Percentiles rank a stretch among this genome's conserved stretches.
Conservation (phyloP, 257 asterid species). For the Rubia yunnanensis region DNA sequence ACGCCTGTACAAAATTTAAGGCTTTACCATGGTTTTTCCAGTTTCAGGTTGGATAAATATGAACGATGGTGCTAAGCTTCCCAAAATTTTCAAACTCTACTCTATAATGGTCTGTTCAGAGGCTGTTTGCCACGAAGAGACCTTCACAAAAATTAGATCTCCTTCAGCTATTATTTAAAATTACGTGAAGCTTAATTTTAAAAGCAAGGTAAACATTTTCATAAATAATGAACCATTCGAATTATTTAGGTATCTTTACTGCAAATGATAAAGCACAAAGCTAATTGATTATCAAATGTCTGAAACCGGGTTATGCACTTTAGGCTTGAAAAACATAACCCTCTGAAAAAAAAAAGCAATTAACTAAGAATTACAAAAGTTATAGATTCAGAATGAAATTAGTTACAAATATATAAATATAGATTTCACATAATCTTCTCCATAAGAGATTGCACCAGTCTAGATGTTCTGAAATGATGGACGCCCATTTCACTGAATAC, state of each 20-base stretch:
- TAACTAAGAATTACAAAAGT: neutral
- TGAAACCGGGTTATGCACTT: neutral
- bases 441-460: neutral
- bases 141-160: neutral
- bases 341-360: neutral
- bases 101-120: neutral
- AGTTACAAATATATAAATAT: neutral
- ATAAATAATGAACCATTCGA: neutral
- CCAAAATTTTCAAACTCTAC: neutral
- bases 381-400: neutral
- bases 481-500: neutral
- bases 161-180: neutral
- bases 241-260: neutral
- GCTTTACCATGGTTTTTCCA: neutral
- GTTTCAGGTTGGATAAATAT: neutral
- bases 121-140: neutral
- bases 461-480: neutral
- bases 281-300: neutral
- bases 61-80: neutral
- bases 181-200: neutral
- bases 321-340: neutral
- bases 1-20: neutral
- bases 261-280: neutral
- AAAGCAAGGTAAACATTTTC: neutral
- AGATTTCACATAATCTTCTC: neutral